phyloP scores from a whole-genome alignment of 1,284 basidiomycete species.

The Cryptococcus sp. region DNA sequence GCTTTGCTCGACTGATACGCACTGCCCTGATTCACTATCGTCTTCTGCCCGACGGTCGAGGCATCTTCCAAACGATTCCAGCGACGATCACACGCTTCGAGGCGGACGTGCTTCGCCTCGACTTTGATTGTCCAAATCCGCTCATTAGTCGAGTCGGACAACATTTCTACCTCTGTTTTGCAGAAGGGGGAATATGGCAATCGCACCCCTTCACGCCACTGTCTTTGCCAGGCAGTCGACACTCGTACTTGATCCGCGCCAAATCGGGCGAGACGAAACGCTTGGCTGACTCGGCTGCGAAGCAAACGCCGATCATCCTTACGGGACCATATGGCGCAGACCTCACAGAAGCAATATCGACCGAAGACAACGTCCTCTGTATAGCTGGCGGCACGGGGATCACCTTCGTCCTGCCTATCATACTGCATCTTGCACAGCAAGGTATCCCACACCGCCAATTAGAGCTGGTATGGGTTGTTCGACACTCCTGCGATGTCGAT shows the following conservation, averaged over 20 bases:
- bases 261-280: slow-evolving; percentile 33
- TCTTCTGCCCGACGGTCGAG: slow-evolving; percentile 28
- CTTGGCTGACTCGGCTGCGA: slow-evolving; percentile 11
- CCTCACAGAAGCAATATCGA: slow-evolving; percentile 12
- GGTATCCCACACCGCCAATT: slow-evolving; percentile 13
- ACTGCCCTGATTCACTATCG: slow-evolving; percentile 37
- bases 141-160: slow-evolving; percentile 29
- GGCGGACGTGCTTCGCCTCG: slow-evolving; percentile 31
- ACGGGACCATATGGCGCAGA: slow-evolving; percentile 35
- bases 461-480: slow-evolving; percentile 34
- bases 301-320: slow-evolving; percentile 30
- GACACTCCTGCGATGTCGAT: slow-evolving; percentile 23
- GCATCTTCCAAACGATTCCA: slow-evolving; percentile 29
- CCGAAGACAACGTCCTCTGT: slow-evolving; percentile 29
- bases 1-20: slow-evolving; percentile 27
- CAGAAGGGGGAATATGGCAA: slow-evolving; percentile 36
- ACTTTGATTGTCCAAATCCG: slow-evolving; percentile 22
- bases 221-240: slow-evolving; percentile 22
- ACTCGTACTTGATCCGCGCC: slow-evolving; percentile 33
- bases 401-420: slow-evolving; percentile 36
- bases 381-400: slow-evolving; percentile 42
- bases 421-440: slow-evolving; percentile 24
- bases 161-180: slow-evolving; percentile 40
- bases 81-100: slow-evolving; percentile 27
- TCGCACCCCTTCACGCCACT: slow-evolving; percentile 42